Evolutionary conservation across 2,329 filamentous ascomycete genomes (phyloP).

Genomic region (Cladosporium sp.): DNA sequence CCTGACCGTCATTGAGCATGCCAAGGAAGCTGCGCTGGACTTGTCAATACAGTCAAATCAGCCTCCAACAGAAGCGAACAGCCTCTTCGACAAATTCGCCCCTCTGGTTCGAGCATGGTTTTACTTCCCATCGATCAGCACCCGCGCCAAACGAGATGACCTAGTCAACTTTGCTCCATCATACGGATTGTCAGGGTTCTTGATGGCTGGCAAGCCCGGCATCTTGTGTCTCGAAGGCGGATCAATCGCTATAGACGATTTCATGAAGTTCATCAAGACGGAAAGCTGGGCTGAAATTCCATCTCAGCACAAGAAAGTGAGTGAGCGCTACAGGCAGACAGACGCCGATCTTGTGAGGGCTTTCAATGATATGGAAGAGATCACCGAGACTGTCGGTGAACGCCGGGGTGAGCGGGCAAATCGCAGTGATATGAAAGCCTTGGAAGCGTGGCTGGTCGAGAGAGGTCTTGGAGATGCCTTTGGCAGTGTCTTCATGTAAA

Average conservation of each 20-base stretch:
- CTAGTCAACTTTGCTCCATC: conserved; percentile 50
- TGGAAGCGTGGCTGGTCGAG: conserved; percentile 48
- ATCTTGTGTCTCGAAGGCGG: conserved; percentile 50
- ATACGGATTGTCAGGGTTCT: conserved; percentile 55
- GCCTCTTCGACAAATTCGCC: conserved; percentile 1
- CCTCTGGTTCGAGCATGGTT: conserved; percentile 56
- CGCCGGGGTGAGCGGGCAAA: conserved; percentile 47
- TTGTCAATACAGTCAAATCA: conserved; percentile 18
- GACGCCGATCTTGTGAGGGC: conserved; percentile 33
- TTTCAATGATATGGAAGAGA: conserved; percentile 55
- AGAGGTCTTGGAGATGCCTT: conserved; percentile 44
- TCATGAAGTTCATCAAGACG: conserved; percentile 61
- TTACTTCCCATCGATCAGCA: conserved; percentile 60
- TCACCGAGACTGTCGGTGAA: conserved; percentile 49
- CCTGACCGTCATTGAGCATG: conserved; percentile 43
- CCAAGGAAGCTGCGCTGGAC: conserved; percentile 35
- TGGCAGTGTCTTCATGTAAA: conserved; percentile 36
- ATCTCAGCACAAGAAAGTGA: conserved; percentile 59
- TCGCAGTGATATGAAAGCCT: conserved; percentile 50
- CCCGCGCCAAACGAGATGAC: conserved; percentile 55
- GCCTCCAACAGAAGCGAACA: background rate
- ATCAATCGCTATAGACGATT: conserved; percentile 49
- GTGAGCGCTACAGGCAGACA: conserved; percentile 49
- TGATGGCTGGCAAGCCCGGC: conserved; percentile 58
- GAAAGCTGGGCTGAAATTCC: conserved; percentile 62